These are phyloP conservation scores for Coemansia sp. DNA, from an alignment of 192 early-diverging fungal genomes.

Conservation along the genomic window DNA sequence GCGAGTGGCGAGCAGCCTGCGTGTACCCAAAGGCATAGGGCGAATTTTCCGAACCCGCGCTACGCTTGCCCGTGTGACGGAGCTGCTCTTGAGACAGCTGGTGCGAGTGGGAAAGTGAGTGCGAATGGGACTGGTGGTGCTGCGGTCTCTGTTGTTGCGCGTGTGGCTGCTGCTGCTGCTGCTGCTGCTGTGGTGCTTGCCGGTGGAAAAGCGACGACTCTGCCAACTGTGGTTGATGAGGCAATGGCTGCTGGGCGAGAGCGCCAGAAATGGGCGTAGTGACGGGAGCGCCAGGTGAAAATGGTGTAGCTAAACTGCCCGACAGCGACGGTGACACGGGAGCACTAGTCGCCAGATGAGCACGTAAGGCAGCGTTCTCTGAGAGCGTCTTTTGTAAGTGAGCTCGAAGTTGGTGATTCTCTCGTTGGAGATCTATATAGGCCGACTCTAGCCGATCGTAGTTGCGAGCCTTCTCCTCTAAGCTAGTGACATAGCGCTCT, in stretches of 20 bases:
- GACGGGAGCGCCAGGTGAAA: constrained; percentile 9
- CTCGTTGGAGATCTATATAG: constrained; percentile 46
- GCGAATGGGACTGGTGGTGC: constrained; percentile 13
- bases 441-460: constrained; percentile 49
- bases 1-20: neutral
- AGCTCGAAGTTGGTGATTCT: constrained; percentile 39
- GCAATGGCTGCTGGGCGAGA: constrained; percentile 7
- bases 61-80: constrained; percentile 1
- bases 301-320: constrained; percentile 10
- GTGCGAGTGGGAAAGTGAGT: constrained; percentile 16
- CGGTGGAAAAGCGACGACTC: constrained; percentile 7
- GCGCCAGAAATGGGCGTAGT: constrained; percentile 4
- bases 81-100: constrained; percentile 7
- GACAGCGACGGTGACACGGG: constrained; percentile 31
- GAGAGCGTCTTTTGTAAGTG: constrained; percentile 29
- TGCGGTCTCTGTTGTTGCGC: constrained; percentile 13
- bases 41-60: constrained; percentile 10
- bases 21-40: constrained; percentile 3
- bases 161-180: constrained; percentile 11
- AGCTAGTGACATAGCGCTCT: constrained; percentile 47
- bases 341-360: constrained; percentile 28
- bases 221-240: neutral
- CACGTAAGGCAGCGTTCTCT: constrained; percentile 34
- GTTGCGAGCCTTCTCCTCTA: constrained; percentile 54
- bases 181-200: constrained; percentile 16